phyloP scores from a whole-genome alignment of 805 yeast genomes.

The Wickerhamiella alocasiicola region DNA sequence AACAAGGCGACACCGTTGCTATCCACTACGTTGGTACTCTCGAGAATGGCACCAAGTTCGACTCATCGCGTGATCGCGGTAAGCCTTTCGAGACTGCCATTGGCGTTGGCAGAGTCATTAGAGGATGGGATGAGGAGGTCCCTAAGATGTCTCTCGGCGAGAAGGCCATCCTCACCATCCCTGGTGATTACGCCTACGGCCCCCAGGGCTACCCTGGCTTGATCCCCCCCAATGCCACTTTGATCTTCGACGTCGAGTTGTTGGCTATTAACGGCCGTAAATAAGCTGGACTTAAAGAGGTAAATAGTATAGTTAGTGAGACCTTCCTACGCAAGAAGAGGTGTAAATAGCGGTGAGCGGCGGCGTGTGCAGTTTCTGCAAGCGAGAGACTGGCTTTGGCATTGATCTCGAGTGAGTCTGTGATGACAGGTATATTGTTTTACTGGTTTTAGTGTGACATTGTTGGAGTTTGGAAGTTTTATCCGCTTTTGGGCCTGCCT shows the following conservation, averaged over 20 bases:
- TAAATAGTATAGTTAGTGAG: background rate
- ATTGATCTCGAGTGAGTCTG: too few species aligned
- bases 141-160: conserved; percentile 88
- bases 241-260: conserved; percentile 38
- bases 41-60: conserved; percentile 91
- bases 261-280: conserved; percentile 21
- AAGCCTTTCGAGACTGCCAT: conserved; percentile 87
- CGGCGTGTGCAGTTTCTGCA: background rate
- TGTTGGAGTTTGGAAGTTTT: too few species aligned
- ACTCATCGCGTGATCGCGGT: conserved; percentile 89
- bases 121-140: conserved; percentile 93
- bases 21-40: conserved; percentile 94
- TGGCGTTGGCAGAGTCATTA: conserved; percentile 93
- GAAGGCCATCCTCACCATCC: conserved; percentile 82
- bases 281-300: background rate
- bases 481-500: too few species aligned
- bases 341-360: too few species aligned
- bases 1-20: conserved; percentile 75
- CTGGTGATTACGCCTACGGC: conserved; percentile 90
- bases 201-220: conserved; percentile 91
- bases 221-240: conserved; percentile 93
- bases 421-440: too few species aligned
- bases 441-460: too few species aligned
- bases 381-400: too few species aligned
- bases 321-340: too few species aligned